Evolutionary conservation across 2,329 filamentous ascomycete genomes (phyloP), one percentile per base, ranked within the genome.

Genomic region (Aspergillus aculeatus): DNA sequence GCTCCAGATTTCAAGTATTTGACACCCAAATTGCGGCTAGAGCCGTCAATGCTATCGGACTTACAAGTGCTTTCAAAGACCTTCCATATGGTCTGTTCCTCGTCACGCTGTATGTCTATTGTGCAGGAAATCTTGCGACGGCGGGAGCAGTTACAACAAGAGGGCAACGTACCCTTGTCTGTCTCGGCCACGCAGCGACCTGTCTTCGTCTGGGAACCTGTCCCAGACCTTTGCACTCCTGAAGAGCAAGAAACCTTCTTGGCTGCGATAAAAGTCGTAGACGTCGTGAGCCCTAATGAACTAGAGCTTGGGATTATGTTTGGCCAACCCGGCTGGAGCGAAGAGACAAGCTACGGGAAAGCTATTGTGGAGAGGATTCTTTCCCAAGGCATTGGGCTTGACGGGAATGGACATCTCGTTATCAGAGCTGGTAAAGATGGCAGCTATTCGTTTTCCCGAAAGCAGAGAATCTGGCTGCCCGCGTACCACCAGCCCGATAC

Each of bases 171-270:
- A 58, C 48, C 75, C 14, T 63, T 75, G 24, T 47, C 53, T 0
- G 61, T 66, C 4, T 72, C 75, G 50, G 62, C 69, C 11, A 81
- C 80, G 65, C 69, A 79, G 1, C 83, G 84, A 51, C 90, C 93
- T 1, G 76, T 92, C 6, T 91, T 97, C 73, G 86, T 98, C 55
- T 99, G 94, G 94, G 95, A 99, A 73, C 95, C 95, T 0, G 90
- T 97, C 1, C 95, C 95, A 1, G 92, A 97, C 75, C 83, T 91
- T 1, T 97, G 93, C 74, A 88, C 84, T 0, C 87, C 91, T 0
- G 85, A 87, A 35, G 82, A 88, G 62, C 73, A 84, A 21, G 71
- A 79, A 0, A 82, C 80, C 21, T 84, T 85, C 58, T 72, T 82
- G 21, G 73, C 79, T 58, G 84, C 86, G 5, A 76, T 84, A 41